phyloP scores from a whole-genome alignment of 2,329 filamentous ascomycete species.

The Fusarium acutatum region DNA sequence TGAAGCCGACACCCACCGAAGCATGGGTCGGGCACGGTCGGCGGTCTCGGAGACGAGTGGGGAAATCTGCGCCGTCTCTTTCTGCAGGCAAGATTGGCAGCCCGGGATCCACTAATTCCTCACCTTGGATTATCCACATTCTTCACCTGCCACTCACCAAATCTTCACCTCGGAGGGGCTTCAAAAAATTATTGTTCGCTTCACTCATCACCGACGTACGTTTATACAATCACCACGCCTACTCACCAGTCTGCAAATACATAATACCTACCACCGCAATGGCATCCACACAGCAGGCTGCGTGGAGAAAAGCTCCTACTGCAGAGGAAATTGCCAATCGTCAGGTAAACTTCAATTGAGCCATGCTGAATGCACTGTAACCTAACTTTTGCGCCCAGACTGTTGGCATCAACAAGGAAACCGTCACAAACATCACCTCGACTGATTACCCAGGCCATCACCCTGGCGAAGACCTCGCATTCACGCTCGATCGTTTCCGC shows the following conservation, averaged over 20 bases:
- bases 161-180: constrained; percentile 43
- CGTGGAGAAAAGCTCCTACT: constrained; percentile 52
- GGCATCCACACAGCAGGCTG: constrained; percentile 47
- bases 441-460: constrained; percentile 94
- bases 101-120: not conserved
- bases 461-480: constrained; percentile 85
- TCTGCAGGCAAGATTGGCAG: not conserved
- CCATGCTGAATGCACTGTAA: not conserved
- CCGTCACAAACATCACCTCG: constrained; percentile 86
- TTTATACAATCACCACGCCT: constrained; percentile 9
- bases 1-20: constrained; percentile 17
- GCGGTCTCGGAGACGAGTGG: constrained; percentile 29
- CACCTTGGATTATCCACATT: not conserved
- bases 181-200: constrained; percentile 43
- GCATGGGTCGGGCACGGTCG: constrained; percentile 15
- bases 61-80: constrained; percentile 13
- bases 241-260: not conserved
- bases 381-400: constrained; percentile 61
- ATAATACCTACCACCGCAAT: constrained; percentile 34
- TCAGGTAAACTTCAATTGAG: constrained; percentile 57
- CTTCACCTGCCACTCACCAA: constrained; percentile 30
- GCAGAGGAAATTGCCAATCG: constrained; percentile 68
- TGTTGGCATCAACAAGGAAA: constrained; percentile 88
- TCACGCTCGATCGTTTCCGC: constrained; percentile 78
- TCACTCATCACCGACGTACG: not conserved